These are phyloP conservation scores for Apophysomyces trapeziformis DNA, from an alignment of 371 early-diverging fungal species.

Conservation along the genomic window DNA sequence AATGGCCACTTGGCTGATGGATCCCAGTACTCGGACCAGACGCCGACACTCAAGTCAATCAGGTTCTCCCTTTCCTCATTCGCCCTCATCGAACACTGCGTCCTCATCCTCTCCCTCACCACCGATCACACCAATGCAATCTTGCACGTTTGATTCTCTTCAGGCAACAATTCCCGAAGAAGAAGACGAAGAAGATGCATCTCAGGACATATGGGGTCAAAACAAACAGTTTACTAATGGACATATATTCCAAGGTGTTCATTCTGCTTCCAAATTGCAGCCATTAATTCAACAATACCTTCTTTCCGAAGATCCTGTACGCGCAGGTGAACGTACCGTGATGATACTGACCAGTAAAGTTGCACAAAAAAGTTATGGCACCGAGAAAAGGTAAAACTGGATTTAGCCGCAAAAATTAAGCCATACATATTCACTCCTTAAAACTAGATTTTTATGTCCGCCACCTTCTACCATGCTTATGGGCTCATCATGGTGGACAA, in stretches of 20 bases:
- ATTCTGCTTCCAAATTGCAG: constrained; percentile 28
- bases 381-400: constrained; percentile 66
- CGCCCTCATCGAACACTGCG: constrained; percentile 32
- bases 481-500: constrained; percentile 64
- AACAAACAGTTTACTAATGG: constrained; percentile 22
- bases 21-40: not conserved
- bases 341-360: constrained; percentile 76
- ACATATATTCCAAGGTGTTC: constrained; percentile 35
- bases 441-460: constrained; percentile 64
- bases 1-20: not conserved
- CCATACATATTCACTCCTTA: no score
- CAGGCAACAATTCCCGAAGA: constrained; percentile 55
- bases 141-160: constrained; percentile 11
- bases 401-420: not conserved
- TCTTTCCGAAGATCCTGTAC: constrained; percentile 41
- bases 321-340: constrained; percentile 64
- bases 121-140: constrained; percentile 37
- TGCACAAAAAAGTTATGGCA: constrained; percentile 81
- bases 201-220: constrained; percentile 11
- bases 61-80: constrained; percentile 26
- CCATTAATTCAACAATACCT: constrained; percentile 50
- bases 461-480: constrained; percentile 72
- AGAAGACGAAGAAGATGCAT: constrained; percentile 40
- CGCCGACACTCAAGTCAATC: constrained; percentile 1
- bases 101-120: constrained; percentile 46